These are phyloP conservation scores for Coemansia sp. DNA, from an alignment of 192 early-diverging fungal genomes.

Conservation along the genomic window DNA sequence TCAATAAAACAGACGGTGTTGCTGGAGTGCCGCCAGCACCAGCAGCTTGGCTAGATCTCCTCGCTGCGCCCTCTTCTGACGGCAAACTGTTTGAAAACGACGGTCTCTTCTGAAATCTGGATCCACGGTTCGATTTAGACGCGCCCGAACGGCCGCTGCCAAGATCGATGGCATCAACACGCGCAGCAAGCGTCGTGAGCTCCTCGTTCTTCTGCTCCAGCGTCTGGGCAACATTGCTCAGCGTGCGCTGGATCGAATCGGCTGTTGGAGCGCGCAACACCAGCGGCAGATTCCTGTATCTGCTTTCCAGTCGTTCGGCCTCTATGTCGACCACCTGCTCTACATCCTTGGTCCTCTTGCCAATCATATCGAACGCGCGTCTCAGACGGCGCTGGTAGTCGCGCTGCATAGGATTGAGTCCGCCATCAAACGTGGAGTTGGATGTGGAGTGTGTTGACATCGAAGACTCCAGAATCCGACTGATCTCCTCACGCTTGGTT, in stretches of 20 bases:
- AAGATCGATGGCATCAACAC: constrained; percentile 23
- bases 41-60: neutral
- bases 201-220: constrained; percentile 50
- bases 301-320: constrained; percentile 16
- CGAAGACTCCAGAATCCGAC: constrained; percentile 31
- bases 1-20: constrained; percentile 1
- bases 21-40: neutral
- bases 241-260: constrained; percentile 53
- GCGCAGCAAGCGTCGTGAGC: constrained; percentile 43
- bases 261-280: constrained; percentile 31
- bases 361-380: constrained; percentile 11
- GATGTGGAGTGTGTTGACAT: neutral
- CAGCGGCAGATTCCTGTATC: constrained; percentile 16
- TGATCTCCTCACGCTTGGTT: constrained; percentile 43
- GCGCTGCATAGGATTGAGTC: constrained; percentile 44
- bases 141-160: neutral
- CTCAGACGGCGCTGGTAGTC: constrained; percentile 44
- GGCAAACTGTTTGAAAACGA: neutral
- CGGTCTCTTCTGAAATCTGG: neutral
- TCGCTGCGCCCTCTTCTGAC: neutral
- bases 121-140: neutral
- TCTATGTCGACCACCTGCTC: constrained; percentile 29
- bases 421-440: constrained; percentile 21
- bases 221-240: constrained; percentile 42
- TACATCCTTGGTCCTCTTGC: constrained; percentile 19